Conservation (phyloP, 1,284 basidiomycete genomes). For the Melampsora larici-populina region DNA sequence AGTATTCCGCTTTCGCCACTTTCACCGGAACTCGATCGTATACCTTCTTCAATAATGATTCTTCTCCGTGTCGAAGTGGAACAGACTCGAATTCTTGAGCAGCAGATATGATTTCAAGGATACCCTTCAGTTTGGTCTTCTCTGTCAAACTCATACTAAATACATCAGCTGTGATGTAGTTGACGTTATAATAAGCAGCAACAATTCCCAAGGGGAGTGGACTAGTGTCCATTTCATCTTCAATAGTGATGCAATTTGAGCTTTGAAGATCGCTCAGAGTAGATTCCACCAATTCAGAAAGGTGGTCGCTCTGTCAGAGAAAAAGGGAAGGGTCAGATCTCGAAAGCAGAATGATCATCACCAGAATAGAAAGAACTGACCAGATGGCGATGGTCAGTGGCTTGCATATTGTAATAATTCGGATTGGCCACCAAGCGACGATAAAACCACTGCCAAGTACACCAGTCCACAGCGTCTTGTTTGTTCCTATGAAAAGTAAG, state of each 20-base stretch:
- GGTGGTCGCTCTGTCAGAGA: conserved; percentile 62
- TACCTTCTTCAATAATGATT: conserved; percentile 60
- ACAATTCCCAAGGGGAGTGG: conserved; percentile 94
- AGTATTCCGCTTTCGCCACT: conserved; percentile 68
- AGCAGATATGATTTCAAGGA: conserved; percentile 91
- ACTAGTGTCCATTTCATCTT: conserved; percentile 86
- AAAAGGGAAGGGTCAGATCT: not conserved
- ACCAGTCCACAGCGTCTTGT: conserved; percentile 83
- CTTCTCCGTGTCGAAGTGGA: conserved; percentile 72
- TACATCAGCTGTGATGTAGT: conserved; percentile 91
- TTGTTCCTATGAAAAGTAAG: conserved; percentile 62
- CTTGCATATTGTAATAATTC: conserved; percentile 79
- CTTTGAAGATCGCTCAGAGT: conserved; percentile 85
- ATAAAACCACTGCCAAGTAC: conserved; percentile 52
- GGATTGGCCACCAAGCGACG: conserved; percentile 56
- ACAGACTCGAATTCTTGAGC: conserved; percentile 94
- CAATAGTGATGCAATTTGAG: conserved; percentile 91
- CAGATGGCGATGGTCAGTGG: conserved; percentile 84
- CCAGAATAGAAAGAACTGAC: conserved; percentile 55
- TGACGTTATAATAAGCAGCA: conserved; percentile 84
- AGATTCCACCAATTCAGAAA: conserved; percentile 92
- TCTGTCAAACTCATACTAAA: conserved; percentile 94
- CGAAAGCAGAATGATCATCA: not conserved
- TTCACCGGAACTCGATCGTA: conserved; percentile 99
- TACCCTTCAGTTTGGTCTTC: conserved; percentile 92